Evolutionary conservation across 176 grass and related monocot species (phyloP).

Genomic region (Oryza meridionalis): DNA sequence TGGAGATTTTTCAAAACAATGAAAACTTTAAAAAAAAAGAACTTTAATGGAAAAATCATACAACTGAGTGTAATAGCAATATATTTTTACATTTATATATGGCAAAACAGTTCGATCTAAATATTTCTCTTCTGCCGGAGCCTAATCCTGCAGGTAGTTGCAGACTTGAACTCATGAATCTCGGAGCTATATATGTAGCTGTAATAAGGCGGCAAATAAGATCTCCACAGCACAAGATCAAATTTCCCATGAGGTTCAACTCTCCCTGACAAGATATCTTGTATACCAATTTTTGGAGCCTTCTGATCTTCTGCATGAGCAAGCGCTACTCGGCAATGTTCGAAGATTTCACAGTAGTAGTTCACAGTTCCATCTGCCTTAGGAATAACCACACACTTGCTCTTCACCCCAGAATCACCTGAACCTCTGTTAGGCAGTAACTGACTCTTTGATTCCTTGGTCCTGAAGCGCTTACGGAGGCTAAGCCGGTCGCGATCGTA

Average conservation of each 20-base stretch:
- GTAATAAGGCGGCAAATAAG: no score
- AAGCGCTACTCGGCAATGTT: not conserved
- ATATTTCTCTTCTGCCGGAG: no score
- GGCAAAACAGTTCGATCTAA: no score
- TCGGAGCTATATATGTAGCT: no score
- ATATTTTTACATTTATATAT: no score
- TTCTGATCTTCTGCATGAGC: not conserved
- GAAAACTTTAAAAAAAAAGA: no score
- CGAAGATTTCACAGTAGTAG: not conserved
- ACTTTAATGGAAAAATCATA: no score
- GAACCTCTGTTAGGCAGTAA: not conserved
- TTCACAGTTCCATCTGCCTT: not conserved
- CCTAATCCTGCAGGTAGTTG: no score
- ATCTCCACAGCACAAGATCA: no score
- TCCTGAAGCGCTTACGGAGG: not conserved
- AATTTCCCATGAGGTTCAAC: not conserved
- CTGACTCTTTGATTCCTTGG: not conserved
- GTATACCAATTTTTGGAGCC: not conserved
- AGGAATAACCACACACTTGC: not conserved
- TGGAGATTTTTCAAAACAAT: no score
- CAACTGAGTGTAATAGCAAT: no score
- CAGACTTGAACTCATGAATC: no score
- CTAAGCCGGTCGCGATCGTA: fast-evolving
- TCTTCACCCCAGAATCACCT: not conserved
- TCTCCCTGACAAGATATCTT: not conserved